Percentiles rank a stretch among this genome's conserved stretches.
Evolutionary conservation across 1,284 basidiomycete species (phyloP).

Genomic region (Meira miltonrushii): DNA sequence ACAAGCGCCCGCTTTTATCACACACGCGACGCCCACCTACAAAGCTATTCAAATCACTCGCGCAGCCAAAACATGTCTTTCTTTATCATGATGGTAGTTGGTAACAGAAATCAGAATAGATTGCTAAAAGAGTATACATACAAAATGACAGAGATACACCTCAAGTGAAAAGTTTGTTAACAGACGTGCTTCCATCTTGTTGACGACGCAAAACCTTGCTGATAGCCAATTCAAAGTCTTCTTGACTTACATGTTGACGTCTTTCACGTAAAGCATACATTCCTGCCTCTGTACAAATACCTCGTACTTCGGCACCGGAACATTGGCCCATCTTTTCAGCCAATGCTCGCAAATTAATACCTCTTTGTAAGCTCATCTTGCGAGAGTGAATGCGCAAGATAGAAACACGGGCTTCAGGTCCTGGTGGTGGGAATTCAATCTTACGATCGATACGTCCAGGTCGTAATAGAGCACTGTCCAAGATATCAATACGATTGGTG

Average conservation of each 20-base stretch:
- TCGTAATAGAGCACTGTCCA: constrained; percentile 87
- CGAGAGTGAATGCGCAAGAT: constrained; percentile 95
- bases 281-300: constrained; percentile 96
- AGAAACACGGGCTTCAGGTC: constrained; percentile 91
- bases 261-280: constrained; percentile 97
- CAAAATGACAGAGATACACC: neutral
- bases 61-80: too few relatives aligned
- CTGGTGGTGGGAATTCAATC: constrained; percentile 98
- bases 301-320: constrained; percentile 93
- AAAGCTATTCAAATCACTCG: too few relatives aligned
- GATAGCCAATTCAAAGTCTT: constrained; percentile 97
- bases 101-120: too few relatives aligned
- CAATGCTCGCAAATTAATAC: constrained; percentile 87
- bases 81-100: too few relatives aligned
- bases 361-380: constrained; percentile 97
- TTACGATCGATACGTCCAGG: constrained; percentile 97
- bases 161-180: constrained; percentile 50
- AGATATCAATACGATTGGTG: constrained; percentile 95
- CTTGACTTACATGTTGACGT: constrained; percentile 88
- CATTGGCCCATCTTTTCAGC: constrained; percentile 99
- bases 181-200: constrained; percentile 49
- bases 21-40: too few relatives aligned
- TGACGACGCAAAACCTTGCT: constrained; percentile 67
- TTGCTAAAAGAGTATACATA: neutral
- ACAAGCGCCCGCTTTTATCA: too few relatives aligned